Evolutionary conservation across 768 basidiomycete genomes (phyloP).

Genomic region (Chalciporus piperatus): DNA sequence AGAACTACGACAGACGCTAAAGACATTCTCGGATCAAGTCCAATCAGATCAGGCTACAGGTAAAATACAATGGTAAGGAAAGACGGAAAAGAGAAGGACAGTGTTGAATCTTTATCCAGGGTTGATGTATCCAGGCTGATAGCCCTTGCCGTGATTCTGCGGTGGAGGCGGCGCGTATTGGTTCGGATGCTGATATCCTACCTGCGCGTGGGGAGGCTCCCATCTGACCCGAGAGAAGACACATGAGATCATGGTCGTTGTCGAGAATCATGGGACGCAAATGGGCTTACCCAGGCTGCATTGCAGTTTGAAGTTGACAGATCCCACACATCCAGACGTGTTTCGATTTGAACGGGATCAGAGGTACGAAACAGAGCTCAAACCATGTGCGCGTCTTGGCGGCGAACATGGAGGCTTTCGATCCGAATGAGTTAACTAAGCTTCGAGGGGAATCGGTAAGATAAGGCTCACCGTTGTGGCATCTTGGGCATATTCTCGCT

Average conservation of each 20-base stretch:
- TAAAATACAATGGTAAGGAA: background rate
- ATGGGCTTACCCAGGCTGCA: slow-evolving; percentile 46
- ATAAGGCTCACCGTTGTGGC: slow-evolving; percentile 62
- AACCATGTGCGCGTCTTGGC: slow-evolving; percentile 73
- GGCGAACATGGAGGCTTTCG: slow-evolving; percentile 54
- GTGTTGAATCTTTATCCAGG: slow-evolving; percentile 10
- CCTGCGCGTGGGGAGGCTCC: slow-evolving; percentile 35
- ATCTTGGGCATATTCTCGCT: slow-evolving; percentile 63
- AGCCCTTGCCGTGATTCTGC: slow-evolving; percentile 17
- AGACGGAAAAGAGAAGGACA: background rate
- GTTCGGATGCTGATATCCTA: slow-evolving; percentile 38
- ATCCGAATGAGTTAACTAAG: background rate
- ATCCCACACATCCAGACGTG: slow-evolving; percentile 71
- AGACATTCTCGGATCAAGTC: background rate
- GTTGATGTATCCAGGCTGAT: slow-evolving; percentile 29
- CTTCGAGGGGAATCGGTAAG: background rate
- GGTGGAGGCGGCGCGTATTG: slow-evolving; percentile 11
- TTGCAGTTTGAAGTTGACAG: slow-evolving; percentile 61
- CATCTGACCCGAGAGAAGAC: slow-evolving; percentile 21
- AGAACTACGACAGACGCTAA: background rate
- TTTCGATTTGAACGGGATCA: slow-evolving; percentile 61
- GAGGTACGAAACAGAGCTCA: slow-evolving; percentile 70
- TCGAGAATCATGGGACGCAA: background rate
- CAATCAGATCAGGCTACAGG: background rate
- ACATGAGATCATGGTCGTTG: background rate